Percentiles rank a stretch among this genome's conserved stretches.
These are phyloP conservation scores for Calonectria ilicicola DNA, from an alignment of 2,329 filamentous ascomycete species.

Conservation along the genomic window DNA sequence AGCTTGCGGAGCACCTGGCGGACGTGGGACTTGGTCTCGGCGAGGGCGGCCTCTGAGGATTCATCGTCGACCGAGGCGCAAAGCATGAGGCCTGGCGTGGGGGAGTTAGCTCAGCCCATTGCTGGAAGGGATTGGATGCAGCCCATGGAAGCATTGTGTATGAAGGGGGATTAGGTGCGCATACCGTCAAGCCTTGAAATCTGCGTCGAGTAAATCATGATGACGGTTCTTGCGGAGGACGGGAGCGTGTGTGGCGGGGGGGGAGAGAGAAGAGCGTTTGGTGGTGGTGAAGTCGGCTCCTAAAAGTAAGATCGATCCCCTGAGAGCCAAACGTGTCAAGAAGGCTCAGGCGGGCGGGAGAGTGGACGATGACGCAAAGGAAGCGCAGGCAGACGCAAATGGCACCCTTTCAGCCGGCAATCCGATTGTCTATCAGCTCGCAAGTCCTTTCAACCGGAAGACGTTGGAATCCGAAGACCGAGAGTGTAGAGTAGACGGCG, in stretches of 20 bases:
- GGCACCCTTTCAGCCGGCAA: background rate
- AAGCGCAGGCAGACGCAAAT: conserved; percentile 18
- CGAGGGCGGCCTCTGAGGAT: conserved; percentile 76
- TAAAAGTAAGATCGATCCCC: conserved; percentile 11
- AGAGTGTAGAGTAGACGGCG: background rate
- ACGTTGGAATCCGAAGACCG: background rate
- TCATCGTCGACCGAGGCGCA: conserved; percentile 95
- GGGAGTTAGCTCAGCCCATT: conserved; percentile 29
- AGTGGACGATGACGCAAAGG: conserved; percentile 29
- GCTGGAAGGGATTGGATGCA: background rate
- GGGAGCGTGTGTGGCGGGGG: conserved; percentile 12
- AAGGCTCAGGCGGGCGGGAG: conserved; percentile 8
- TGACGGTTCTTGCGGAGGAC: conserved; percentile 27
- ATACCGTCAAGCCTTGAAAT: conserved; percentile 93
- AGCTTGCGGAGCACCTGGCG: conserved; percentile 91
- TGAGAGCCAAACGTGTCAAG: conserved; percentile 42
- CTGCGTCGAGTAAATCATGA: conserved; percentile 92
- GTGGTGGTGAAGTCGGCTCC: conserved; percentile 20
- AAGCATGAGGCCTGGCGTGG: conserved; percentile 82
- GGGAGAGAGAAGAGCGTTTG: conserved; percentile 6
- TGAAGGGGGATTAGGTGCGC: conserved; percentile 16
- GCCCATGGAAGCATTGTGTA: too few species aligned
- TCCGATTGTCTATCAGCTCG: background rate
- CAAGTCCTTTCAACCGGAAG: background rate
- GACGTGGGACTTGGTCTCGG: conserved; percentile 89